Evolutionary conservation across 1,284 basidiomycete genomes (phyloP).

Genomic region (Cutaneotrichosporon spelunceum): DNA sequence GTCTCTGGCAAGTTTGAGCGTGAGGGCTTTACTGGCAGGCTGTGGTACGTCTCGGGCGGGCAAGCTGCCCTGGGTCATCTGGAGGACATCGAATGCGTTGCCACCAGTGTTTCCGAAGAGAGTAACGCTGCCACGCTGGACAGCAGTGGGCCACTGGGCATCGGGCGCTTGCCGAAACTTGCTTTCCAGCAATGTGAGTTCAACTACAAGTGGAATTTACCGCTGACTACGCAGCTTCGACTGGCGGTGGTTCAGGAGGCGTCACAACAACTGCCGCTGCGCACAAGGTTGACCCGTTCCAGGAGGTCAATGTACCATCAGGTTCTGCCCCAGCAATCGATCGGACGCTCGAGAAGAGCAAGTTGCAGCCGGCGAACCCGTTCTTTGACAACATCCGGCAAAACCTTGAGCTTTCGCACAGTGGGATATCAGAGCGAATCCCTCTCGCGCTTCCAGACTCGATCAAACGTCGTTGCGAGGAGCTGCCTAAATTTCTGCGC

Average conservation of each 20-base stretch:
- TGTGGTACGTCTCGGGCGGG: constrained; percentile 76
- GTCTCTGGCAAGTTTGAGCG: constrained; percentile 78
- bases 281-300: constrained; percentile 12
- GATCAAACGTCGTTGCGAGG: constrained; percentile 62
- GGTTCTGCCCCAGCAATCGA: constrained; percentile 4
- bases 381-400: constrained; percentile 96
- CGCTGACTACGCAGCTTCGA: not conserved
- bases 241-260: not conserved
- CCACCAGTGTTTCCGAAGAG: not conserved
- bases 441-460: constrained; percentile 67
- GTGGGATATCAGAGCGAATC: constrained; percentile 74
- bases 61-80: constrained; percentile 56
- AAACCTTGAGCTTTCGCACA: constrained; percentile 82
- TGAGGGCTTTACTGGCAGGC: constrained; percentile 63
- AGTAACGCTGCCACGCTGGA: not conserved
- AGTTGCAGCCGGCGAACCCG: constrained; percentile 63
- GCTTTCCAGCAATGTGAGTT: constrained; percentile 42
- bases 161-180: constrained; percentile 31
- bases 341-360: not conserved
- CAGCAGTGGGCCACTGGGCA: not conserved
- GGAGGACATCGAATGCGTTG: constrained; percentile 15
- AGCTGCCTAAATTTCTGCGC: constrained; percentile 77
- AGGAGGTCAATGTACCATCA: constrained; percentile 7
- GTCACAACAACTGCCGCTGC: not conserved
- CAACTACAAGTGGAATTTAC: too few relatives aligned